Evolutionary conservation across 2,329 filamentous ascomycete genomes (phyloP).

Genomic region (Nannizzia gypsea): DNA sequence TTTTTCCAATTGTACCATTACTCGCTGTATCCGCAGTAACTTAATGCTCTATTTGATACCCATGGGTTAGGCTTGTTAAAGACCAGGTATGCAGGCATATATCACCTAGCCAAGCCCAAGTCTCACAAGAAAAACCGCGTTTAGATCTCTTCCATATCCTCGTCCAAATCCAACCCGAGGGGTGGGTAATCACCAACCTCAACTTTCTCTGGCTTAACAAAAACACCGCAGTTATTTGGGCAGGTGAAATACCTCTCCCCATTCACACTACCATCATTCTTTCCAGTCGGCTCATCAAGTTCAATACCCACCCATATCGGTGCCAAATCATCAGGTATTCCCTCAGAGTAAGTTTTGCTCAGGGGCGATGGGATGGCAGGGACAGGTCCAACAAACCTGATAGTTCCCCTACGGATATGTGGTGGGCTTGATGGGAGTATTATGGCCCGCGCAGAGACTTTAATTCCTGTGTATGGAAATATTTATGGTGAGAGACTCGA

Average conservation of each 20-base stretch:
- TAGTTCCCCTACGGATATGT: constrained; percentile 33
- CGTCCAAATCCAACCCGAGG: constrained; percentile 40
- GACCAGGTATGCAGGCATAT: neutral
- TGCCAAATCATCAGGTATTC: constrained; percentile 13
- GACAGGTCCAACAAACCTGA: constrained; percentile 33
- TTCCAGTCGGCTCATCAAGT: constrained; percentile 53
- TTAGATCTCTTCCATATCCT: constrained; percentile 47
- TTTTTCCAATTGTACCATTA: too few relatives aligned
- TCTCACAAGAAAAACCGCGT: too few relatives aligned
- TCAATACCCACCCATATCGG: constrained; percentile 47
- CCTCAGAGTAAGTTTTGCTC: constrained; percentile 15
- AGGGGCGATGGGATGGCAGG: constrained; percentile 29
- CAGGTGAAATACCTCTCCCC: constrained; percentile 45
- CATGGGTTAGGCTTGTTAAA: neutral
- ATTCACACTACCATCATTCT: constrained; percentile 48
- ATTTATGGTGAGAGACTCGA: neutral
- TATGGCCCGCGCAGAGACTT: constrained; percentile 32
- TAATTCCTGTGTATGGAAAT: constrained; percentile 28
- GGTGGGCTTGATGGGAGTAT: constrained; percentile 32
- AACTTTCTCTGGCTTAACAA: constrained; percentile 51
- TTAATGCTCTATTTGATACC: neutral
- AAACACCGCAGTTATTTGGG: constrained; percentile 44
- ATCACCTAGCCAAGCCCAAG: too few relatives aligned
- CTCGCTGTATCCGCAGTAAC: neutral
- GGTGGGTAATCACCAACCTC: constrained; percentile 49